These are phyloP conservation scores for Blepharisma stoltei DNA, from an alignment of 73 alveolate genomes.

Conservation along the genomic window DNA sequence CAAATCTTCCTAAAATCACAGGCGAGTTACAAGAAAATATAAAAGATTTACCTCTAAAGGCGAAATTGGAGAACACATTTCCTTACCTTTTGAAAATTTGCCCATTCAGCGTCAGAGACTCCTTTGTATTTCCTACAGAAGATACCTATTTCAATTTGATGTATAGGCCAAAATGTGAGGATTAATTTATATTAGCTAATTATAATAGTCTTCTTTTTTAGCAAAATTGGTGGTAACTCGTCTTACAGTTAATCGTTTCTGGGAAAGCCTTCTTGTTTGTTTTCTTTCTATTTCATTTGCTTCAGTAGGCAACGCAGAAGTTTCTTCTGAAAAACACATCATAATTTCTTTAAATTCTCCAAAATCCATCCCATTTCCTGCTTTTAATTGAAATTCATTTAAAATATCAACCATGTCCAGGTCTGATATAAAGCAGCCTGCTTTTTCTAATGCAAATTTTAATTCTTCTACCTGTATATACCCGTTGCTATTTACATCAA, in stretches of 20 bases:
- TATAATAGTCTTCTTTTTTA: too few relatives aligned
- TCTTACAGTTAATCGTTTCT: too few relatives aligned
- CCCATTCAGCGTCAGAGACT: background rate
- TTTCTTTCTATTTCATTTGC: too few relatives aligned
- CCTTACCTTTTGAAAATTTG: background rate
- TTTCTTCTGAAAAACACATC: background rate
- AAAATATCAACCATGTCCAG: background rate
- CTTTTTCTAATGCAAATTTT: conserved; percentile 1
- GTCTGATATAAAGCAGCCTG: background rate
- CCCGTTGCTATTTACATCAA: conserved; percentile 17
- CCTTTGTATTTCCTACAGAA: background rate
- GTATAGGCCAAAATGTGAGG: background rate
- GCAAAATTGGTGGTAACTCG: too few relatives aligned
- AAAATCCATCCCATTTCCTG: conserved; percentile 2
- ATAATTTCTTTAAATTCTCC: background rate
- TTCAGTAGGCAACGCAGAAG: too few relatives aligned
- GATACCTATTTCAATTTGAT: conserved; percentile 5
- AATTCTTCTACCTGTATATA: background rate
- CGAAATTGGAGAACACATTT: background rate
- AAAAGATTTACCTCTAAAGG: background rate
- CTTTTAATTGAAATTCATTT: conserved; percentile 8
- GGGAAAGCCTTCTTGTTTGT: too few relatives aligned
- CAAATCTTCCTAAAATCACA: too few relatives aligned
- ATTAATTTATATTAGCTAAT: too few relatives aligned
- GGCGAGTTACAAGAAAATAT: too few relatives aligned